phyloP scores from a whole-genome alignment of 1,284 basidiomycete species.

The Chalciporus sp. region DNA sequence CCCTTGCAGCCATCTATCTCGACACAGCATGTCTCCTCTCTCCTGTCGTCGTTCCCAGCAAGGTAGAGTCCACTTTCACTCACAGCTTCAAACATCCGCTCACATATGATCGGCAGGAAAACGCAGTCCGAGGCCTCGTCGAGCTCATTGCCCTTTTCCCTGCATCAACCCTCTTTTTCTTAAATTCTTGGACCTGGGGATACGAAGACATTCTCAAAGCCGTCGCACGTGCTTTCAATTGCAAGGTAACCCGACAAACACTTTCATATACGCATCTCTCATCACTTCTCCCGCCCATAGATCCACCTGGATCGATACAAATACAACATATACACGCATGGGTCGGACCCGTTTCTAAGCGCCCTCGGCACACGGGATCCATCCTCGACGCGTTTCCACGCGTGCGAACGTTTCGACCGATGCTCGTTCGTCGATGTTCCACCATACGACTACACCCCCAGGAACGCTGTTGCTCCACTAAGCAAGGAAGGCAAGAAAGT shows the following conservation, averaged over 20 bases:
- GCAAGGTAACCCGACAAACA: constrained; percentile 45
- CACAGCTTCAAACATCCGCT: neutral
- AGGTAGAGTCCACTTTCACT: constrained; percentile 46
- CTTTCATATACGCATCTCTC: constrained; percentile 17
- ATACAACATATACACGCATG: constrained; percentile 59
- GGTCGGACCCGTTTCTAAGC: constrained; percentile 66
- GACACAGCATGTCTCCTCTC: constrained; percentile 79
- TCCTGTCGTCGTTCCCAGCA: constrained; percentile 65
- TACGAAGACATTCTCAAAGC: constrained; percentile 85
- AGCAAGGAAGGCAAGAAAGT: constrained; percentile 55
- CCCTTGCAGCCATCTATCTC: constrained; percentile 82
- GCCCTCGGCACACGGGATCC: constrained; percentile 66
- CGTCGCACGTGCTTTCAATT: constrained; percentile 64
- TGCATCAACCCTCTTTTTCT: constrained; percentile 72
- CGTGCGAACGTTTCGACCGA: constrained; percentile 82
- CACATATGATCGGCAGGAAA: constrained; percentile 45
- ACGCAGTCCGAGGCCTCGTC: constrained; percentile 69
- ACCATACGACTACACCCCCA: constrained; percentile 18
- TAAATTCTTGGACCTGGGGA: constrained; percentile 94
- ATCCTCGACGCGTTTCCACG: constrained; percentile 78
- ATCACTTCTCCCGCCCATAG: constrained; percentile 40
- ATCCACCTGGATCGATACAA: constrained; percentile 94
- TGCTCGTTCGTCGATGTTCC: constrained; percentile 64
- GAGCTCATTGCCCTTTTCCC: constrained; percentile 73
- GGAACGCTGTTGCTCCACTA: constrained; percentile 13